Evolutionary conservation across 345 rosid species (phyloP).

Genomic region (Bruguiera sexangula): DNA sequence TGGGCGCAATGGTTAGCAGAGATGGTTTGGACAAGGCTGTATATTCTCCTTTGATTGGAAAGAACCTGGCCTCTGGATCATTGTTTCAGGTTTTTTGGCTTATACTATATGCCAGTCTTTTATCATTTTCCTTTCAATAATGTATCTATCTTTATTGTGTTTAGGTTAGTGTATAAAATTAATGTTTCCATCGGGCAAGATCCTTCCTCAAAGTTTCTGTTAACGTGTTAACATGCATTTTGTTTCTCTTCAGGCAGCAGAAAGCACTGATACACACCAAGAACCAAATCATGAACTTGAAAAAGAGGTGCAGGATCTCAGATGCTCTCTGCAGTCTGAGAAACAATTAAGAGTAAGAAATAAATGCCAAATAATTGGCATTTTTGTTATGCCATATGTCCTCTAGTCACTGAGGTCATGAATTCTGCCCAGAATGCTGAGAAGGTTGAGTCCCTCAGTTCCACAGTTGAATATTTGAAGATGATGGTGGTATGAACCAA

Average conservation of each 20-base stretch:
- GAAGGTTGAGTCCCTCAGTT: slow-evolving; percentile 43
- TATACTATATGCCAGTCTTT: background rate
- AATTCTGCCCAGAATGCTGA: slow-evolving; percentile 36
- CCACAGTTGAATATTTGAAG: slow-evolving; percentile 57
- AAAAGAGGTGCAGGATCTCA: slow-evolving; percentile 11
- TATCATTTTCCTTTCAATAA: slow-evolving; percentile 3
- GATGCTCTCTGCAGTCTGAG: slow-evolving; percentile 4
- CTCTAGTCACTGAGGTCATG: slow-evolving; percentile 29
- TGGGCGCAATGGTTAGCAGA: slow-evolving; percentile 70
- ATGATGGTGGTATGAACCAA: slow-evolving; percentile 29
- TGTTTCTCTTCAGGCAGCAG: slow-evolving; percentile 11
- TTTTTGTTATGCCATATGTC: background rate
- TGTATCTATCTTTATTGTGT: slow-evolving; percentile 10
- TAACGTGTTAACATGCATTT: background rate
- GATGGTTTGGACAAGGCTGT: slow-evolving; percentile 89
- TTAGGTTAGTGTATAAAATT: slow-evolving; percentile 81
- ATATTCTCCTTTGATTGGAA: slow-evolving; percentile 81
- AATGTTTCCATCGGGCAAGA: slow-evolving; percentile 75
- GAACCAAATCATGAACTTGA: slow-evolving; percentile 2
- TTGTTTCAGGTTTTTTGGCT: slow-evolving; percentile 7
- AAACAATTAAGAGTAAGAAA: slow-evolving; percentile 12
- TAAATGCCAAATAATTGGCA: background rate
- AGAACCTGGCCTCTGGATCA: slow-evolving; percentile 13
- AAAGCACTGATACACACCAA: background rate
- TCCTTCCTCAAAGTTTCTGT: slow-evolving; percentile 50